Evolutionary conservation across 805 yeast genomes (phyloP).

Genomic region (Kluyveromyces aestuarii): DNA sequence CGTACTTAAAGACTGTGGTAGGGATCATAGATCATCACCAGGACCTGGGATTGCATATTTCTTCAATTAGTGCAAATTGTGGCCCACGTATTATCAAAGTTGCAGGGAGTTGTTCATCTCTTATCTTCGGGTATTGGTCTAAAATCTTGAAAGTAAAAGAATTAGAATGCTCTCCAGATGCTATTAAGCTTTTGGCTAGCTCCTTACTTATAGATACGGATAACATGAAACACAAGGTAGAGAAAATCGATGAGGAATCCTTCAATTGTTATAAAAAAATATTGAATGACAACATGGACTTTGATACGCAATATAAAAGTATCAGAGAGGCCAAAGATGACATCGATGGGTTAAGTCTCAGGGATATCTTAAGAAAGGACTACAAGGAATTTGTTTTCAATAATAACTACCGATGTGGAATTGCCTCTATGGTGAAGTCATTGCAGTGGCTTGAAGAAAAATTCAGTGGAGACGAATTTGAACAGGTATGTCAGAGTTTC

Average conservation of each 20-base stretch:
- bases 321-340: constrained; percentile 49
- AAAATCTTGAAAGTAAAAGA: constrained; percentile 10
- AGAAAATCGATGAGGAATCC: constrained; percentile 44
- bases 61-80: constrained; percentile 26
- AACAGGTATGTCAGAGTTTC: constrained; percentile 18
- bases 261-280: constrained; percentile 30
- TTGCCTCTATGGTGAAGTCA: constrained; percentile 65
- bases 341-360: constrained; percentile 47
- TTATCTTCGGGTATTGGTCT: constrained; percentile 60
- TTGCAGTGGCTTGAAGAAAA: constrained; percentile 40
- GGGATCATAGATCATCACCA: constrained; percentile 85
- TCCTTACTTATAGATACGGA: constrained; percentile 75
- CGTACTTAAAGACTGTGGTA: constrained; percentile 30
- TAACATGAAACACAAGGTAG: constrained; percentile 56
- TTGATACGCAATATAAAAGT: constrained; percentile 21
- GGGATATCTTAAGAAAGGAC: constrained; percentile 70
- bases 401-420: constrained; percentile 45
- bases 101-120: constrained; percentile 72
- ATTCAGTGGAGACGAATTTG: constrained; percentile 19
- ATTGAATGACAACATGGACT: constrained; percentile 9
- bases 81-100: constrained; percentile 53
- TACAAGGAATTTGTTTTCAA: constrained; percentile 58
- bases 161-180: constrained; percentile 20
- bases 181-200: constrained; percentile 44
- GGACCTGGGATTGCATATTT: constrained; percentile 45